Evolutionary conservation across 305 asterid genomes (phyloP), one percentile per base, ranked within the genome.

Genomic region (Fraxinus sp.): DNA sequence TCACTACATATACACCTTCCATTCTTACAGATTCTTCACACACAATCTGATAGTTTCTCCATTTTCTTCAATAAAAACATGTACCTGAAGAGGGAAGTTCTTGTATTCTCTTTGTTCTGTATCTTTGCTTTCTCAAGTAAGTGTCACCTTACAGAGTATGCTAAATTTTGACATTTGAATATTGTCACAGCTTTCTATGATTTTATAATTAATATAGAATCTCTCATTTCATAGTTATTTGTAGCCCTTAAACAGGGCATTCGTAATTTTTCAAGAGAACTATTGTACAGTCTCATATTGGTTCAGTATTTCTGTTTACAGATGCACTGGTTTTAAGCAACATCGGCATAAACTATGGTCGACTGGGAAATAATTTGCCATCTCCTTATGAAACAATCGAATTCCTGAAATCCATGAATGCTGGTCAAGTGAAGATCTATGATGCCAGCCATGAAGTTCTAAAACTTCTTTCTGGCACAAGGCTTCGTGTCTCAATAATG

Each of bases 291-390:
- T 66, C 46, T 72, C 76, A 71, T 33, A 71, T 32, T 14, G 46
- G 14, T 6, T 71, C 16, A 0, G 28, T 33, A n/a, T 72, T 44
- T 4, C 32, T 78, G n/a, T 85, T 5, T 18, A 35, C 90, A 90
- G 93, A 64, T 86, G 95, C 91, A 77, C 35, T 30, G 7, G 32
- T 76, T 2, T 49, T 88, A 77, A 80, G 74, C 81, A 88, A 83
- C 70, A 81, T 95, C 0, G 98, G 98, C 30, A 16, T 95, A 82
- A 92, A 93, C 85, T 95, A 92, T 78, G 97, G 98, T 0, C 88
- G 88, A 20, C 13, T 89, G 3, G 98, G 91, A 46, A 80, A 84
- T 88, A 86, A 91, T 80, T 39, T 94, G 33, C 96, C 95, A 7
- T 84, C 98, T 10, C 89, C 93, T 13, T 86, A 86, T 84, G 89